Percentiles rank a stretch among this genome's conserved stretches.
Conservation (phyloP, 805 yeast genomes). For the Kockiozyma suomiensis region DNA sequence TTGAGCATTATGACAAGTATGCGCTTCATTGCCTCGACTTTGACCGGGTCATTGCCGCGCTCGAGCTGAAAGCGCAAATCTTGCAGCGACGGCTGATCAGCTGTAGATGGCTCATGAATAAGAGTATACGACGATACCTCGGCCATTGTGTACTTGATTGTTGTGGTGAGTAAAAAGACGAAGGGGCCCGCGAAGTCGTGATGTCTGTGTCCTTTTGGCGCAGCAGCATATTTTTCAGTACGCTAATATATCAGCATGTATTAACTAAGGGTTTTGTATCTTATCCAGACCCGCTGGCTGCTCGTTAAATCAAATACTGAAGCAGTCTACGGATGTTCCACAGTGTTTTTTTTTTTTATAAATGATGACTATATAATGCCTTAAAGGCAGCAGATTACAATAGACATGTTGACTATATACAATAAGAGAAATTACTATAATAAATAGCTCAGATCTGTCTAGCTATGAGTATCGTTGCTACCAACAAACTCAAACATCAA, state of each 20-base stretch:
- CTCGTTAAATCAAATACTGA: no score
- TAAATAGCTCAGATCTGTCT: no score
- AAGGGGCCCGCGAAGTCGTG: slow-evolving; percentile 4
- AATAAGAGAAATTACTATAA: no score
- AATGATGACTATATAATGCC: no score
- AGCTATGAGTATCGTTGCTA: slow-evolving; percentile 21
- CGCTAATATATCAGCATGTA: slow-evolving; percentile 5
- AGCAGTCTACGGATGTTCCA: no score
- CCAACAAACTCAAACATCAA: slow-evolving; percentile 17
- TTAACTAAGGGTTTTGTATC: not conserved
- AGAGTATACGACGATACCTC: slow-evolving; percentile 33
- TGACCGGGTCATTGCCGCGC: slow-evolving; percentile 84
- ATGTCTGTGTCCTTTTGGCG: slow-evolving; percentile 7
- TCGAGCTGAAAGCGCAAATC: slow-evolving; percentile 81
- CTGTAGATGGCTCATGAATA: slow-evolving; percentile 35
- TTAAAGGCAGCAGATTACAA: no score
- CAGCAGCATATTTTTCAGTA: slow-evolving; percentile 8
- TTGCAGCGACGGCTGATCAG: slow-evolving; percentile 53
- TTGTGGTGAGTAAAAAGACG: not conserved
- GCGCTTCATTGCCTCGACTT: slow-evolving; percentile 86
- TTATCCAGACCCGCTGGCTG: not conserved
- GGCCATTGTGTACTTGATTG: slow-evolving; percentile 18
- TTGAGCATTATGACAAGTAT: slow-evolving; percentile 84
- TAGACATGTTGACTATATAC: no score
- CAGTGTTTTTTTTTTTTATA: no score